These are phyloP conservation scores for Phytophthora ramorum DNA, from an alignment of 352 stramenopile genomes.

Conservation along the genomic window DNA sequence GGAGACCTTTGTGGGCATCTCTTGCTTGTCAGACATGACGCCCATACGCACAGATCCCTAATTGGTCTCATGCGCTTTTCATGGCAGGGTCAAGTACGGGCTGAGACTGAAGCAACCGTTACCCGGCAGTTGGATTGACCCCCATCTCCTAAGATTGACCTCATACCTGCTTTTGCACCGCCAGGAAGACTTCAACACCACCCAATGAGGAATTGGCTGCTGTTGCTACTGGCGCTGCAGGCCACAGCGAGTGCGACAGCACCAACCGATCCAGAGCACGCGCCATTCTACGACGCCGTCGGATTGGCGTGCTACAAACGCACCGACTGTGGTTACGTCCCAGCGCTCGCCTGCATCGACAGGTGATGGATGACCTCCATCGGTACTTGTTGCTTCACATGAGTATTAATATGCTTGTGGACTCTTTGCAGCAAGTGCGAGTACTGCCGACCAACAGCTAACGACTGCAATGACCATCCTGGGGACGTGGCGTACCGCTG, in stretches of 20 bases:
- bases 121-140: neutral
- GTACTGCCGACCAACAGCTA: conserved; percentile 54
- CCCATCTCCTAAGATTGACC: conserved; percentile 8
- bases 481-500: conserved; percentile 65
- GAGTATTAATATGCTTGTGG: neutral
- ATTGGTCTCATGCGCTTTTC: conserved; percentile 24
- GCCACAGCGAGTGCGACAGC: neutral
- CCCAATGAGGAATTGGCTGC: neutral
- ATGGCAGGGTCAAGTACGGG: conserved; percentile 4
- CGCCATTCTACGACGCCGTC: conserved; percentile 42
- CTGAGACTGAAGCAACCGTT: conserved; percentile 4
- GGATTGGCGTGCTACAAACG: conserved; percentile 55
- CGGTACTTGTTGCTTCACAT: no score
- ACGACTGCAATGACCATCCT: conserved; percentile 54
- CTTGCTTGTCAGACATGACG: conserved; percentile 15
- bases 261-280: conserved; percentile 5
- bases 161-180: conserved; percentile 22
- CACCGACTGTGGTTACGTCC: conserved; percentile 75
- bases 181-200: conserved; percentile 12
- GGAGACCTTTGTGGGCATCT: conserved; percentile 1
- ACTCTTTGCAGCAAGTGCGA: conserved; percentile 52
- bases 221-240: conserved; percentile 3
- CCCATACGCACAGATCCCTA: neutral
- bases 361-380: conserved; percentile 37
- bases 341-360: conserved; percentile 70